Base-by-base conservation (phyloP, 345 rosid species). In the Pugionium cornutum region DNA sequence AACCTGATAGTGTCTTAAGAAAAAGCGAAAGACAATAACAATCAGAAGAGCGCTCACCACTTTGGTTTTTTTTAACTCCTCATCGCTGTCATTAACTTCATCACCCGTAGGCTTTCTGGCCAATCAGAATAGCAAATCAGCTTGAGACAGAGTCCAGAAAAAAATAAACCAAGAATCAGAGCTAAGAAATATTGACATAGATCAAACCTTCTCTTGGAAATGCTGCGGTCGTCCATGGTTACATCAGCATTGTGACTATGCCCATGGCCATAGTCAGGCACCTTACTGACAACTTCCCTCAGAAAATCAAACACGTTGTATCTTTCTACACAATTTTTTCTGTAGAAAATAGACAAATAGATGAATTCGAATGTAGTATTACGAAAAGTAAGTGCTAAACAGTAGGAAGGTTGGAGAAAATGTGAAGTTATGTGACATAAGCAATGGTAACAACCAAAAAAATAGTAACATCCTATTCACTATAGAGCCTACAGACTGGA, bases 271-370 rank as follows among this genome's bases (percentile, higher is more conserved):
- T 92, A 94, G 75, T 90, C 99, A 75, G 97, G 97, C 67, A 94
- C 97, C 72, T 76, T 84, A 82, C 88, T 81, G 53, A 88, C 99
- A 47, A 90, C 85, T 59, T 90, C 97, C 77, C 88, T 83, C 75
- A 90, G 83, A 75, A 94, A 94, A 75, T 94, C 97, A 79, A 94
- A 94, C 68, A 90, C 99, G 30, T 88, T 90, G 74, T 88, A 90
- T 79, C 81, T 88, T 53, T 90, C 96, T 1, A 94, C 96, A 75
- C 99, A 90, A 64, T 94, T 89, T 76, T 94, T 94, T 67, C 97
- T 89, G 92, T 75, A 72, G 7, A 29, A 18, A 25, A 66, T 9
- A 60, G 2, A 31, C 4, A 64, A 36, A 18, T 18, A 27, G 1
- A 25, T 56, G 32, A 50, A 49, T 49, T 8, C 8, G 33, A 53